Conservation (phyloP, 257 asterid genomes). For the Apocynum venetum region DNA sequence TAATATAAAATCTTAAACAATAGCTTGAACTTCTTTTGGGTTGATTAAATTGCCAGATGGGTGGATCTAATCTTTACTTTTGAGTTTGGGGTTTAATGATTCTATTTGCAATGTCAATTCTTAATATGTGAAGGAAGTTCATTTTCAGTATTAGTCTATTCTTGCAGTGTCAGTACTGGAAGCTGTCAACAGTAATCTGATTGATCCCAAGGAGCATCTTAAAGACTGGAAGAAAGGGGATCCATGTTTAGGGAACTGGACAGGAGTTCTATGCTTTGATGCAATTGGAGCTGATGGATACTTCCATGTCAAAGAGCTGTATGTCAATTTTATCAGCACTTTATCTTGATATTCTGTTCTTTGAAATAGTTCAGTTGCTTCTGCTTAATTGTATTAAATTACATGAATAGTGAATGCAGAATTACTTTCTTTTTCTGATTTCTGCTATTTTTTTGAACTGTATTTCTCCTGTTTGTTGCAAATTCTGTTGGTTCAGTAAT, state of each 20-base stretch:
- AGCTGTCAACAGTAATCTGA: slow-evolving; percentile 28
- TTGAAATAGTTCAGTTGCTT: not conserved
- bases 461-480: not conserved
- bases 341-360: not conserved
- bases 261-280: slow-evolving; percentile 38
- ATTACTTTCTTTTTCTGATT: not conserved
- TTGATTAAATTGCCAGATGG: not conserved
- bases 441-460: not conserved
- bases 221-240: slow-evolving; percentile 35
- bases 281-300: slow-evolving; percentile 25
- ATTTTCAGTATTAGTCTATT: not conserved
- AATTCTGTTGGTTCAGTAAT: not conserved
- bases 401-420: not conserved
- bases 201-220: slow-evolving; percentile 29
- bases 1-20: not conserved
- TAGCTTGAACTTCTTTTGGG: not conserved
- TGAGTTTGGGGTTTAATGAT: not conserved
- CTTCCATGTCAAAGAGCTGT: slow-evolving; percentile 43
- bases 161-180: slow-evolving; percentile 34
- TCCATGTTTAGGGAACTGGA: slow-evolving; percentile 49
- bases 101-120: not conserved
- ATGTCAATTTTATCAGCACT: slow-evolving; percentile 16
- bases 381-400: not conserved
- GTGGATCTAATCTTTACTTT: not conserved
- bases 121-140: not conserved